Evolutionary conservation across 1,139 yeast species (phyloP), one percentile per base, ranked within the genome.

Genomic region (Spencermartinsiella ligniputridi): DNA sequence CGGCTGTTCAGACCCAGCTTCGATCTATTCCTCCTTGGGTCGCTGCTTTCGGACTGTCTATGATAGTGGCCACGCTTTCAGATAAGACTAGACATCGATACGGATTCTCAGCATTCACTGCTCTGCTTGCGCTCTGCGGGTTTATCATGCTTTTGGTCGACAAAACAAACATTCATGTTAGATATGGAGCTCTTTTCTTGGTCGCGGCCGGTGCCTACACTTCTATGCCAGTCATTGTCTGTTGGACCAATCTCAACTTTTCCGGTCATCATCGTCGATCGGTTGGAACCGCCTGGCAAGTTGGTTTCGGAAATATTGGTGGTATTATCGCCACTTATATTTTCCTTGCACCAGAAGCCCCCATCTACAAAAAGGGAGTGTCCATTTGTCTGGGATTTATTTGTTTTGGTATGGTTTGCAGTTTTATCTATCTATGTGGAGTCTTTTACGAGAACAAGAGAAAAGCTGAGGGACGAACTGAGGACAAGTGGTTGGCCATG

Each of bases 241-340:
- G 94, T 64, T 81, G 90, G 87, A 70, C 81, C 15, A 75, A 83
- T 13, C 71, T 83, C 60, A 82, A 82, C 58, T 75, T 78, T 53
- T 78, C 83, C 8, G 88, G 90, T 32, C 90, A 83, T 60, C 67
- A 78, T 45, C 72, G 90, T 61, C 80, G 82, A 54, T 72, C 84
- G 27, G 82, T 83, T 17, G 87, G 86, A 42, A 78, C 88, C 15
- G 88, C 86, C 1, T 80, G 81, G 74, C 85, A 81, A 57, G 76
- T 85, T 53, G 94, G 92, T 1, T 83, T 83, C 60, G 94, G 92
- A 51, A 84, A 85, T 64, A 81, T 83, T 58, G 94, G 94, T 50
- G 94, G 92, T 57, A 84, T 84, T 58, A 76, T 84, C 50, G 71
- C 90, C 12, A 78, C 89, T 1, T 83, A 73, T 57, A 67, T 81